Percentiles rank a stretch among this genome's conserved stretches.
Conservation (phyloP, 768 basidiomycete genomes). For the Leccinum aurantiacum region DNA sequence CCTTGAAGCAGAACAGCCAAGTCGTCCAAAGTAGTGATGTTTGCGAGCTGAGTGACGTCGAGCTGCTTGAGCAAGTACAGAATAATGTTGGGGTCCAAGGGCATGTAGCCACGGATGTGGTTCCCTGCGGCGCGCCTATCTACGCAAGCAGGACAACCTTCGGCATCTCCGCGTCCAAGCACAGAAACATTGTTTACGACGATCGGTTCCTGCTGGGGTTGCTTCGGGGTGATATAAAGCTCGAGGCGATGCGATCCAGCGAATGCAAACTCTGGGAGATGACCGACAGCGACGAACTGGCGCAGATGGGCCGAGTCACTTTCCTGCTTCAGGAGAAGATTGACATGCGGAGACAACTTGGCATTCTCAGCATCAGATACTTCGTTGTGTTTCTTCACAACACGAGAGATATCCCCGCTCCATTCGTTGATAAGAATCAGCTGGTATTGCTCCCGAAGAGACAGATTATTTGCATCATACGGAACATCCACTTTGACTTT, state of each 20-base stretch:
- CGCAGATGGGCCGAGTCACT: neutral
- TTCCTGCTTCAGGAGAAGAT: slow-evolving; percentile 7
- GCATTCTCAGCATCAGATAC: neutral
- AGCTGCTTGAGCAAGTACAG: slow-evolving; percentile 10
- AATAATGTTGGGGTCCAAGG: slow-evolving; percentile 14
- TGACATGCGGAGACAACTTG: slow-evolving; percentile 1
- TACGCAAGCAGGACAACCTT: slow-evolving; percentile 13
- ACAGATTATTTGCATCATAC: neutral
- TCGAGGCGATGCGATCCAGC: slow-evolving; percentile 23
- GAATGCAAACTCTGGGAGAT: slow-evolving; percentile 20
- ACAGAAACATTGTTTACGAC: slow-evolving; percentile 19
- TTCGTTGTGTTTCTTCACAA: neutral
- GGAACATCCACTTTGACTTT: slow-evolving; percentile 15
- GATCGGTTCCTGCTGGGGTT: neutral
- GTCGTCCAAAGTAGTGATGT: slow-evolving; percentile 5
- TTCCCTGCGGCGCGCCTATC: slow-evolving; percentile 14
- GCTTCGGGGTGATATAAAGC: slow-evolving; percentile 11
- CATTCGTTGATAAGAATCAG: slow-evolving; percentile 6
- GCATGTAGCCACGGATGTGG: slow-evolving; percentile 17
- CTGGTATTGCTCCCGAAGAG: slow-evolving; percentile 10
- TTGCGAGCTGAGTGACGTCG: neutral
- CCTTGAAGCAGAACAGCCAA: slow-evolving; percentile 1
- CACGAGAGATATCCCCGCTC: neutral
- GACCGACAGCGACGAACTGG: slow-evolving; percentile 6
- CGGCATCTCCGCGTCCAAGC: slow-evolving; percentile 9